Base-by-base conservation (phyloP, 371 early-diverging fungal genomes). In the Dinochytrium kinnereticum region DNA sequence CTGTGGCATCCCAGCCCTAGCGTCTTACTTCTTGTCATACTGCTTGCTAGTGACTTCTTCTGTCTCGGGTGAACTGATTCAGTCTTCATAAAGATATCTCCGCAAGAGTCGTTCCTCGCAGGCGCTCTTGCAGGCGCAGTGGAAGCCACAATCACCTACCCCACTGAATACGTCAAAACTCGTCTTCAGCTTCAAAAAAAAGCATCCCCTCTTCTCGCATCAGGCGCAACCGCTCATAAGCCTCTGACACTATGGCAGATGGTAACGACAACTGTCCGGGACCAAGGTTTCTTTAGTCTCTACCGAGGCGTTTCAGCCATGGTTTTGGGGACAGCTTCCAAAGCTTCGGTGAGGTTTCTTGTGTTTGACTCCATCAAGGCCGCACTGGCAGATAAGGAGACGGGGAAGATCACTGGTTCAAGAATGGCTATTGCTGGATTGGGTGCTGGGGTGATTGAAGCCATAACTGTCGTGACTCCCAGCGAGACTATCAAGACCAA, bases 131-230 rank as follows among this genome's bases (percentile, higher is more conserved):
- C 96, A 13, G 97, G 97, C 34, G 94, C 89, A 1, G 86, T 96
- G 36, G 97, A 97, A 64, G 94, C 92, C 21, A 85, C 92, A 0
- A 80, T 91, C 26, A 96, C 96, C 1, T 97, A 96, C 75, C 96
- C 96, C 0, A 95, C 95, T 2, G 96, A 96, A 81, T 95, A 90
- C 78, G 91, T 95, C 64, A 97, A 97, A 78, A 97, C 98, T 1
- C 94, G 93, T 69, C 85, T 97, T 44, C 97, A 97, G 78, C 88
- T 96, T 1, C 95, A 94, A 74, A 75, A 74, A 64, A 82, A 80
- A 64, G 38, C 61, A 7, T 40, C 61, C n/a, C 90, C 89, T 2
- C 86, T 84, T 36, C 84, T 81, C 30, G 59, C 61, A 13, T 61
- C 61, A 28, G 38, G 0, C 39, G n/a, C 69, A 7, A 51, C 55